Evolutionary conservation across 2,329 filamentous ascomycete species (phyloP), one percentile per base, ranked within the genome.

Genomic region (Pezicula rhizophila): DNA sequence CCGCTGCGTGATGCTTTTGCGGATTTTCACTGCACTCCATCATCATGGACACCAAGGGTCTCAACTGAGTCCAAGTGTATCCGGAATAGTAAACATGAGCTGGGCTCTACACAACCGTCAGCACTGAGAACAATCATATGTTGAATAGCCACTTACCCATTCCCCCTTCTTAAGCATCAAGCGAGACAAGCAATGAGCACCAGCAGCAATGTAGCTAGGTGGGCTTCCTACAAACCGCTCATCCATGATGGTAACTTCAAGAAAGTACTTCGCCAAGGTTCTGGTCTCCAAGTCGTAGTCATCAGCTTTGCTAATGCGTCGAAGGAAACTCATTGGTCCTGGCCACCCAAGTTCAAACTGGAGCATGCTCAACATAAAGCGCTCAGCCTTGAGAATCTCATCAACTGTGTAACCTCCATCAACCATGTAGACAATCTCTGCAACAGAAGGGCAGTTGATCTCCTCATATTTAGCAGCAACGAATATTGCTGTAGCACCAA

Each of bases 401-500:
- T 96, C 91, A 14, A 80, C 78, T 3, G 79, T 87, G 70, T 96
- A 99, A 48, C 89, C 90, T 39, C 84, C 80, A 65, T 99, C 93
- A 37, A 99, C 93, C 92, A 99, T 97, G 74, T 92, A 97, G 52
- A 96, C 87, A 62, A 99, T 95, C 73, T 99, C 93, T 53, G 87
- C 80, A 18, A 99, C 83, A 1, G 92, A 96, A 20, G 91, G 93
- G 68, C 91, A 96, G 69, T 96, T 95, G 73, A 99, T 96, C 72
- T 99, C 93, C 69, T 99, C 93, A 65, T 96, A 99, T 71, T 99
- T 99, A 59, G 93, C 88, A 11, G 93, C 93, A 52, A 99, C 85
- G 61, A 97, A 91, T 57, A 99, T 86, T 23, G 93, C 93, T 4
- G 93, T 97, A 18, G 93, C 92, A 42, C 93, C 93, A 45, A 97